Evolutionary conservation across 2,329 filamentous ascomycete genomes (phyloP).

Genomic region (Diplodia sapinea): DNA sequence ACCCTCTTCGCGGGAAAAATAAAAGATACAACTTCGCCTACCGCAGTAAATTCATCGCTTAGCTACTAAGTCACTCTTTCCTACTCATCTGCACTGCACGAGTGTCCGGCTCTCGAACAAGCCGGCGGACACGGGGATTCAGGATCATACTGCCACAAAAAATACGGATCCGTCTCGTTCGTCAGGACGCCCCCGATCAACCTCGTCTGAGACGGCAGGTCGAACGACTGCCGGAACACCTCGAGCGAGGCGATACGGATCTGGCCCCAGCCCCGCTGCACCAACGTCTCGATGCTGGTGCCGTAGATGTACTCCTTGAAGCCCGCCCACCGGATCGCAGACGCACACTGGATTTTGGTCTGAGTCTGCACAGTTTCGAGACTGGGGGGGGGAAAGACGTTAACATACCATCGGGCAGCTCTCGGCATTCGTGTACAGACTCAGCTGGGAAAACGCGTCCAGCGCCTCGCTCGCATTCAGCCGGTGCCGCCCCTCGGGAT

Average conservation of each 20-base stretch:
- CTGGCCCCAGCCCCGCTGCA: constrained; percentile 58
- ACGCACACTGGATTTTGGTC: constrained; percentile 50
- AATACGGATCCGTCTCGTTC: constrained; percentile 61
- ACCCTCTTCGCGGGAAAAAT: no score
- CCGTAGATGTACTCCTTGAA: constrained; percentile 63
- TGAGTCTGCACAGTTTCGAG: background rate
- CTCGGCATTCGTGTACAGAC: constrained; percentile 64
- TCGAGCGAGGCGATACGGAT: constrained; percentile 56
- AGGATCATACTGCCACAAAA: constrained; percentile 60
- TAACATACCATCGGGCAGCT: constrained; percentile 58
- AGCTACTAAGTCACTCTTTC: no score
- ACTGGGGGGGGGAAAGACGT: background rate
- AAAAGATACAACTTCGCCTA: no score
- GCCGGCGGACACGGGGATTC: constrained; percentile 45
- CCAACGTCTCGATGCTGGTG: constrained; percentile 56
- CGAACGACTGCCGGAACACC: constrained; percentile 54
- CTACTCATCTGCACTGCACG: background rate
- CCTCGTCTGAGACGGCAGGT: constrained; percentile 46
- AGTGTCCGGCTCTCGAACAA: constrained; percentile 35
- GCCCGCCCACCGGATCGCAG: constrained; percentile 62
- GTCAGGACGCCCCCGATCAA: constrained; percentile 55
- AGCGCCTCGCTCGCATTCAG: constrained; percentile 51
- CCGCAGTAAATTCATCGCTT: no score
- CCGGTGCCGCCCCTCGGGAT: constrained; percentile 53
- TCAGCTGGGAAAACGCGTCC: constrained; percentile 55